A percentile compares a stretch with the other conserved stretches of the same genome.
Evolutionary conservation across 345 rosid genomes (phyloP).

Genomic region (Populus alba): DNA sequence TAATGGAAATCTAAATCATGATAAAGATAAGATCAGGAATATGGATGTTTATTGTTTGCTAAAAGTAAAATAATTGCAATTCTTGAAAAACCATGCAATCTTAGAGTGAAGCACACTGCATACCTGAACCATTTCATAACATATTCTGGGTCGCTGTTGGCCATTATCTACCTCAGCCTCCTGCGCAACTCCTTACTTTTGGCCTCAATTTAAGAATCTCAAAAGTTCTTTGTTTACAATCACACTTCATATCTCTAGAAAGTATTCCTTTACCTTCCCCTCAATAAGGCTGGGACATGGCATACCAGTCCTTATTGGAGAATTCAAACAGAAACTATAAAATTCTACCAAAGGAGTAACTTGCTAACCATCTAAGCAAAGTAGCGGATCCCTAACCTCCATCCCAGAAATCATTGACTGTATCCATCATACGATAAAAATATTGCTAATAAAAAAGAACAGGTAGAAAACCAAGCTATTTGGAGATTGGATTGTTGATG

Average conservation of each 20-base stretch:
- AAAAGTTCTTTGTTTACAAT: constrained; percentile 13
- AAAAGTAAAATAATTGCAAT: not conserved
- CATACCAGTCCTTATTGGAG: constrained; percentile 13
- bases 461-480: constrained; percentile 33
- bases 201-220: constrained; percentile 13
- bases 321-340: constrained; percentile 10
- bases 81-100: not conserved
- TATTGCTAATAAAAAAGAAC: constrained; percentile 36
- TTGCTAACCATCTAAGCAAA: constrained; percentile 4
- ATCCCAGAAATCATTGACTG: constrained; percentile 16
- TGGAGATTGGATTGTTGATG: constrained; percentile 38
- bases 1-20: not conserved
- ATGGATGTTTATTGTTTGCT: not conserved
- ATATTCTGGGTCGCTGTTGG: constrained; percentile 6
- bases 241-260: constrained; percentile 14
- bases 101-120: not conserved
- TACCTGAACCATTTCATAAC: not conserved
- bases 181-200: constrained; percentile 9
- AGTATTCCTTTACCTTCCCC: constrained; percentile 9
- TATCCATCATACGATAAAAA: constrained; percentile 30
- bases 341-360: not conserved
- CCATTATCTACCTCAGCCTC: constrained; percentile 17
- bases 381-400: constrained; percentile 12
- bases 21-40: not conserved
- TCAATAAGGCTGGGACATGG: constrained; percentile 6